Base-by-base conservation (phyloP, 2,329 filamentous ascomycete species). In the Colletotrichum cereale region DNA sequence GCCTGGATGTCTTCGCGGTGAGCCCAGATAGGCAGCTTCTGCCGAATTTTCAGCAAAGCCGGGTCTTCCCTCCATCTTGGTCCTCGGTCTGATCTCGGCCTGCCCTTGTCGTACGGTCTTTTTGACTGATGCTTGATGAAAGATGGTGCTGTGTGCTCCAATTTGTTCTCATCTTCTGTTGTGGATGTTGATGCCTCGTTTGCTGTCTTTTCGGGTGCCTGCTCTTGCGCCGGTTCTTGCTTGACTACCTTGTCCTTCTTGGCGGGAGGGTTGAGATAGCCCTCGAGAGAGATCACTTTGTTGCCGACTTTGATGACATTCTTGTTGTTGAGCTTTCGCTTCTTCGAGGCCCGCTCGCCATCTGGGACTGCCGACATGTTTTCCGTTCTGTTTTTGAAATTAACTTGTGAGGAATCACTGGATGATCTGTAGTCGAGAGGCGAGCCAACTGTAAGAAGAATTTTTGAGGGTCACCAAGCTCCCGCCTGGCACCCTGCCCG, bases 11-110 rank as follows among this genome's bases (percentile, higher is more conserved):
- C 87, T 42, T 91, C 85, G 58, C 89, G 89, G 74, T 95, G 89
- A 5, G 87, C 83, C 90, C 93, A 97, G 75, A 98, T 96, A 0
- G 95, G 95, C 4, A 98, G 86, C 18, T 89, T 85, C 78, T 92
- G 89, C 29, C 94, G 89, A 8, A 85, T 82, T 61, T 83, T 81
- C 31, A 86, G 78, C 10, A 84, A 75, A 1, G 73, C 75, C 2
- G 78, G 74, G 48, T 84, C 81, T 47, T 80, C 80, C 31, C 61
- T 75, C 42, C 68, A 74, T 14, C 62, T 63, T 67, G n/a, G 69
- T 8, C 34, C 56, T 52, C 52, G 62, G n/a, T 40, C 67, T 47
- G 14, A 42, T 64, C 1, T 66, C 12, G 65, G 38, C 34, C 57
- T 63, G 31, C 65, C 34, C 12, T 70, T 66, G n/a, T 58, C 50